These are phyloP conservation scores for Cladochytrium replicatum DNA, from an alignment of 192 early-diverging fungal species.

Conservation along the genomic window DNA sequence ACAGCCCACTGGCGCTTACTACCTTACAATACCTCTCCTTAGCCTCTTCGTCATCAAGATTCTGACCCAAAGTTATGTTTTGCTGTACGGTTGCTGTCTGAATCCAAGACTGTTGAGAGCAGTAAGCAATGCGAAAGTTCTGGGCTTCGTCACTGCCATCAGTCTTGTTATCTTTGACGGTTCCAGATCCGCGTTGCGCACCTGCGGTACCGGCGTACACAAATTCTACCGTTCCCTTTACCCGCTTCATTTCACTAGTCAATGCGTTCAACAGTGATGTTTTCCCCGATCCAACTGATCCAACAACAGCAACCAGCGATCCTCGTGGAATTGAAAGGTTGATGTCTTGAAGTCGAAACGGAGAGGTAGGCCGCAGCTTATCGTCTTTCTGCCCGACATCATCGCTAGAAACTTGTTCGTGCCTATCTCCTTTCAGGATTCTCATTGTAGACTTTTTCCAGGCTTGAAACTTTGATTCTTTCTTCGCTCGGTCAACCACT, in stretches of 20 bases:
- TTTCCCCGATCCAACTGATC: conserved; percentile 32
- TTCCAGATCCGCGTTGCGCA: not conserved
- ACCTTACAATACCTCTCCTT: conserved; percentile 48
- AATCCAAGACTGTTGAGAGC: conserved; percentile 81
- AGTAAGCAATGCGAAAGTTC: conserved; percentile 63
- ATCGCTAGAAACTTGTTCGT: not conserved
- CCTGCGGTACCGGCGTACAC: conserved; percentile 32
- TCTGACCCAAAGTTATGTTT: conserved; percentile 63
- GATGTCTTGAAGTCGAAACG: conserved; percentile 16
- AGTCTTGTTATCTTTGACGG: conserved; percentile 15
- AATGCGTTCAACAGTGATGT: conserved; percentile 24
- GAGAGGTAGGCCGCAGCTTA: not conserved
- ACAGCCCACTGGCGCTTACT: conserved; percentile 60
- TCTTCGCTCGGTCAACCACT: too few relatives aligned
- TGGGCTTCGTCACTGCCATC: too few relatives aligned
- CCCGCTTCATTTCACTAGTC: conserved; percentile 25
- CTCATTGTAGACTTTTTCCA: conserved; percentile 24
- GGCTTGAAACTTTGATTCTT: not conserved
- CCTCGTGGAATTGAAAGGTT: conserved; percentile 18
- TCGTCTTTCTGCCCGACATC: conserved; percentile 14
- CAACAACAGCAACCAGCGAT: conserved; percentile 48
- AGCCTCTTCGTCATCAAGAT: conserved; percentile 32
- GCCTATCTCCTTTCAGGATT: not conserved
- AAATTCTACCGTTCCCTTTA: conserved; percentile 17
- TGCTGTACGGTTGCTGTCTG: conserved; percentile 53